Evolutionary conservation across 2,329 filamentous ascomycete genomes (phyloP).

Genomic region (Hirsutella thompsonii): DNA sequence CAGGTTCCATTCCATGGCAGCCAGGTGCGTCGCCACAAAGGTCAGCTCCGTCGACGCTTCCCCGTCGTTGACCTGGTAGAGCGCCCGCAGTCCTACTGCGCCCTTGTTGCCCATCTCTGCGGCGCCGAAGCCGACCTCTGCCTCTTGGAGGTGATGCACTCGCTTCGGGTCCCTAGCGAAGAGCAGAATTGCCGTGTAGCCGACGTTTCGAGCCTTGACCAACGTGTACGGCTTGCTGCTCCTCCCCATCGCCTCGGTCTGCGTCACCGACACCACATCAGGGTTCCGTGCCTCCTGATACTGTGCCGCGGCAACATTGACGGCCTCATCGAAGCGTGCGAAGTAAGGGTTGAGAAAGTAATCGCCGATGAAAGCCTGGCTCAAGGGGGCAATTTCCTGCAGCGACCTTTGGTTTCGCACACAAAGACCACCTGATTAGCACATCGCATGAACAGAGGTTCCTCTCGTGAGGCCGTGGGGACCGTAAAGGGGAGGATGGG

Average conservation of each 20-base stretch:
- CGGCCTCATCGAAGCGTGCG: conserved; percentile 53
- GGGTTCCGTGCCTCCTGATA: conserved; percentile 9
- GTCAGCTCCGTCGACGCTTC: conserved; percentile 51
- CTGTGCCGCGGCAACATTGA: conserved; percentile 52
- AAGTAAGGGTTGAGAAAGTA: conserved; percentile 69
- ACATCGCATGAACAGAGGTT: not conserved
- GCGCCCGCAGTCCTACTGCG: conserved; percentile 65
- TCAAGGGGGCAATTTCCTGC: conserved; percentile 80
- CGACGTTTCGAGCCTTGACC: conserved; percentile 60
- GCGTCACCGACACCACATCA: conserved; percentile 5
- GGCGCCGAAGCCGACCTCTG: conserved; percentile 72
- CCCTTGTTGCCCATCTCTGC: conserved; percentile 94
- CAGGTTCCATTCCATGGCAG: conserved; percentile 72
- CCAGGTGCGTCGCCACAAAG: conserved; percentile 79
- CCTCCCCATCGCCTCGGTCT: conserved; percentile 6
- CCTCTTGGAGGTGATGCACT: conserved; percentile 57
- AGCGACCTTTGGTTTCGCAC: conserved; percentile 45
- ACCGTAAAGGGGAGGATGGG: not conserved
- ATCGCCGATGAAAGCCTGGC: conserved; percentile 74
- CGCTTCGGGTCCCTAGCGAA: conserved; percentile 55
- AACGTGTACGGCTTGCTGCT: conserved; percentile 48
- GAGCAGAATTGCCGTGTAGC: conserved; percentile 82
- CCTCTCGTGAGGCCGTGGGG: not conserved
- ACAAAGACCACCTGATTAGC: not conserved
- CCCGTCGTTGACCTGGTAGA: conserved; percentile 29